Conservation (phyloP, 345 rosid species). For the Hibiscus syriacus region DNA sequence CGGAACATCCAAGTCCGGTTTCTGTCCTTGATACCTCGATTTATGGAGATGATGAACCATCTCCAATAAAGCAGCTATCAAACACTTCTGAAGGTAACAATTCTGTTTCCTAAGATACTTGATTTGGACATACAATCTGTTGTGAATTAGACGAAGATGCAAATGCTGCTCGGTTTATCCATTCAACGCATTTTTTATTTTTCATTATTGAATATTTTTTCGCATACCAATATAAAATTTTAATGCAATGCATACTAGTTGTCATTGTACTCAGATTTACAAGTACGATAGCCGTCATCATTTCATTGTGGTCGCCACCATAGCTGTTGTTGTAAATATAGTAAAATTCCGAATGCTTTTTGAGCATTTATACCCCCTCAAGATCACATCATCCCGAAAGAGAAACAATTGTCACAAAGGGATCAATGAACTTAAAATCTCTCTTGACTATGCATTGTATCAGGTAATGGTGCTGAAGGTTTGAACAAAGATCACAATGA, state of each 20-base stretch:
- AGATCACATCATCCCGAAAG: background rate
- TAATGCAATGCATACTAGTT: too few relatives aligned
- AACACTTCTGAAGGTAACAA: slow-evolving; percentile 21
- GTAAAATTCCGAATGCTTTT: background rate
- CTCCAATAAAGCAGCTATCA: background rate
- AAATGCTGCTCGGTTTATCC: background rate
- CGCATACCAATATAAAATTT: too few relatives aligned
- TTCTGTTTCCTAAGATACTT: background rate
- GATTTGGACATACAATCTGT: background rate
- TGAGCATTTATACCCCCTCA: background rate
- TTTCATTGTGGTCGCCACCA: background rate
- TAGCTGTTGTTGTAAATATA: background rate
- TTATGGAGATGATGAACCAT: background rate
- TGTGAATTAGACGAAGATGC: background rate
- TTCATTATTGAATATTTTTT: too few relatives aligned
- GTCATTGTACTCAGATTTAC: background rate
- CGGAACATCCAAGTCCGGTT: background rate
- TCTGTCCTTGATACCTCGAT: background rate
- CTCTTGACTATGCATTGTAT: slow-evolving; percentile 22
- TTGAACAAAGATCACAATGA: slow-evolving; percentile 26
- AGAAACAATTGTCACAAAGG: background rate
- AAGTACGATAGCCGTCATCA: background rate
- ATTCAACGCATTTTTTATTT: background rate
- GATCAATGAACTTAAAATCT: slow-evolving; percentile 10
- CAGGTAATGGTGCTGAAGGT: slow-evolving; percentile 37